These are phyloP conservation scores for Xylariales sp. DNA, from an alignment of 2,329 filamentous ascomycete genomes.

Conservation along the genomic window DNA sequence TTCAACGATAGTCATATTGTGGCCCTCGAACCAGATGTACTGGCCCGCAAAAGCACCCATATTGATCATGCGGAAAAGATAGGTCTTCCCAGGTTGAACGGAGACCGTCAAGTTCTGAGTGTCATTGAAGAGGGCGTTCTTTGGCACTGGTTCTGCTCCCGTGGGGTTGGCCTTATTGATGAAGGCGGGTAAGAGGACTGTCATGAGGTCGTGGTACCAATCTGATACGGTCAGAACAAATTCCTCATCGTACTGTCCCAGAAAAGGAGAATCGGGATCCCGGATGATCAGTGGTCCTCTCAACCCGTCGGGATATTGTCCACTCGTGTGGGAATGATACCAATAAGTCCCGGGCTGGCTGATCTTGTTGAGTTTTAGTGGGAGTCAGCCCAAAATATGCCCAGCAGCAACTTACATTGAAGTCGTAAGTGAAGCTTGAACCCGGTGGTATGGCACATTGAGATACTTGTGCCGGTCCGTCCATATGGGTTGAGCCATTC, in stretches of 20 bases:
- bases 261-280: slow-evolving; percentile 56
- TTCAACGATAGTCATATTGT: slow-evolving; percentile 66
- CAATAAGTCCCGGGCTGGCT: slow-evolving; percentile 71
- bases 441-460: slow-evolving; percentile 65
- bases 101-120: slow-evolving; percentile 54
- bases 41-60: slow-evolving; percentile 67
- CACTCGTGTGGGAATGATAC: slow-evolving; percentile 68
- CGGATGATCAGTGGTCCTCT: slow-evolving; percentile 61
- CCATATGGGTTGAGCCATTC: slow-evolving; percentile 65
- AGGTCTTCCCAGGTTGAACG: slow-evolving; percentile 64
- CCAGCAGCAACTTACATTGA: slow-evolving; percentile 44
- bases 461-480: slow-evolving; percentile 61
- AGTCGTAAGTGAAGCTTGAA: slow-evolving; percentile 63
- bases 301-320: slow-evolving; percentile 67
- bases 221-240: slow-evolving; percentile 62
- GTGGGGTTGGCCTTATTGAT: slow-evolving; percentile 51
- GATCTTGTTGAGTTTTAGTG: slow-evolving; percentile 32
- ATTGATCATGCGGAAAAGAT: slow-evolving; percentile 68
- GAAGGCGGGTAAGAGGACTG: slow-evolving; percentile 41
- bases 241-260: slow-evolving; percentile 56
- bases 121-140: slow-evolving; percentile 68
- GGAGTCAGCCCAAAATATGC: not conserved
- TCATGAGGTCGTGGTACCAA: slow-evolving; percentile 63
- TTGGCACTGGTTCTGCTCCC: slow-evolving; percentile 61
- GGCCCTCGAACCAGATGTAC: slow-evolving; percentile 63